Evolutionary conservation across 768 basidiomycete genomes (phyloP).

Genomic region (Leccinum longicurvipes): DNA sequence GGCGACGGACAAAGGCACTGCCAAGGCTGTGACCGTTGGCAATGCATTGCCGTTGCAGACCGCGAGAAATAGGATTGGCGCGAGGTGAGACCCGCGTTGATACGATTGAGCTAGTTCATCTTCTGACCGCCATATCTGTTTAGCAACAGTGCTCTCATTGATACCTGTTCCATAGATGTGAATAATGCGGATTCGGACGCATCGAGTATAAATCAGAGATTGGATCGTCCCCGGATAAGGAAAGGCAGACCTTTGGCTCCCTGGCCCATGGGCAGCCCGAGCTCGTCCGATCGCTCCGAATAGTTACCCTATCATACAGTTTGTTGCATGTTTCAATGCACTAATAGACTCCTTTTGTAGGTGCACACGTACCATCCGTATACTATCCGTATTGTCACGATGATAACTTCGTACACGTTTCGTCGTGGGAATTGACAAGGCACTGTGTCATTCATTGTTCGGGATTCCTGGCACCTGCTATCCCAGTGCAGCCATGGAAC

Average conservation of each 20-base stretch:
- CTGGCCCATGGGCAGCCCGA: slow-evolving; percentile 17
- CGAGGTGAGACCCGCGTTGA: slow-evolving; percentile 12
- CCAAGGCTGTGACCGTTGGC: neutral
- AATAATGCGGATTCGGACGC: slow-evolving; percentile 21
- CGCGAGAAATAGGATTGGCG: slow-evolving; percentile 12
- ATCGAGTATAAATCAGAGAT: slow-evolving; percentile 11
- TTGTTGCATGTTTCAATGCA: neutral
- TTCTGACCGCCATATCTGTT: neutral
- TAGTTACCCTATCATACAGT: neutral
- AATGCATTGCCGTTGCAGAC: slow-evolving; percentile 15
- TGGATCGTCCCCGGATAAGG: slow-evolving; percentile 2
- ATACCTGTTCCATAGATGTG: slow-evolving; percentile 13
- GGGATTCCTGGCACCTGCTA: too few relatives aligned
- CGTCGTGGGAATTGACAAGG: too few relatives aligned
- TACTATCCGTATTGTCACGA: too few relatives aligned
- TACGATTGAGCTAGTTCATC: neutral
- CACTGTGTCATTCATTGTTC: too few relatives aligned
- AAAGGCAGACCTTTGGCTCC: neutral
- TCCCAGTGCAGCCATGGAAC: neutral
- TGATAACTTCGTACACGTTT: too few relatives aligned
- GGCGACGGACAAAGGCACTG: neutral
- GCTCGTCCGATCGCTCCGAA: neutral
- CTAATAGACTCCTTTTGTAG: neutral
- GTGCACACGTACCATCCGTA: too few relatives aligned
- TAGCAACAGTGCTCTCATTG: slow-evolving; percentile 1